These are phyloP conservation scores for Astragalus membranaceus DNA, from an alignment of 306 rosid genomes.

Conservation along the genomic window DNA sequence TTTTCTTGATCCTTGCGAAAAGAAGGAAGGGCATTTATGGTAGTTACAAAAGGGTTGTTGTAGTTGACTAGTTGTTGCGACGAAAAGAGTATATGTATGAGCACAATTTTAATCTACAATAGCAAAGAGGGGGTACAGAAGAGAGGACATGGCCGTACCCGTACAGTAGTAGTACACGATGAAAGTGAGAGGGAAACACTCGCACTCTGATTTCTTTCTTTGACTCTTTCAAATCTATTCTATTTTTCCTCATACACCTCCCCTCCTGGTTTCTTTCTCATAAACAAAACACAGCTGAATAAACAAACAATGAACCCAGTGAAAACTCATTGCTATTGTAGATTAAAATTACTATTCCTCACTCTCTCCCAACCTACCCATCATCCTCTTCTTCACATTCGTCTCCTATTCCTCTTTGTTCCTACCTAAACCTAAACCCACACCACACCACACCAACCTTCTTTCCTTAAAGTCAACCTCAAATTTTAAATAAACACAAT, in stretches of 20 bases:
- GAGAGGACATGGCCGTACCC: slow-evolving; percentile 30
- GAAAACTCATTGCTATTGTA: not conserved
- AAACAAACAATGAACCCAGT: slow-evolving; percentile 23
- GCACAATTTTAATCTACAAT: too few relatives aligned
- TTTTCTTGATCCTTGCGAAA: not conserved
- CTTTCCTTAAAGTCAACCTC: not conserved
- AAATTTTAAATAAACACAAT: not conserved
- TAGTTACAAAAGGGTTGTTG: not conserved
- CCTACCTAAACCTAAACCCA: slow-evolving; percentile 32
- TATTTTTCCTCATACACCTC: too few relatives aligned
- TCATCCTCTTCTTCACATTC: slow-evolving; percentile 43
- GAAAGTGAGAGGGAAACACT: not conserved
- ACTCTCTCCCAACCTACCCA: slow-evolving; percentile 29
- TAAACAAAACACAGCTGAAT: not conserved
- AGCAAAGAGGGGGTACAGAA: not conserved
- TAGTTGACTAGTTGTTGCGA: not conserved
- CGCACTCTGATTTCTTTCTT: not conserved
- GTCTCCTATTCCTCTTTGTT: slow-evolving; percentile 42
- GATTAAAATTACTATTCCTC: not conserved
- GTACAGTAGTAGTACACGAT: not conserved
- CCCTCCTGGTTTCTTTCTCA: not conserved
- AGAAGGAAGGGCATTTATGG: not conserved
- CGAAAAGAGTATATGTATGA: not conserved
- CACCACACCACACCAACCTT: not conserved
- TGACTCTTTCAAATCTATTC: not conserved